Percentiles rank a stretch among this genome's conserved stretches.
phyloP scores from a whole-genome alignment of 176 grass and related monocot genomes.

The Bolboschoenus planiculmis region DNA sequence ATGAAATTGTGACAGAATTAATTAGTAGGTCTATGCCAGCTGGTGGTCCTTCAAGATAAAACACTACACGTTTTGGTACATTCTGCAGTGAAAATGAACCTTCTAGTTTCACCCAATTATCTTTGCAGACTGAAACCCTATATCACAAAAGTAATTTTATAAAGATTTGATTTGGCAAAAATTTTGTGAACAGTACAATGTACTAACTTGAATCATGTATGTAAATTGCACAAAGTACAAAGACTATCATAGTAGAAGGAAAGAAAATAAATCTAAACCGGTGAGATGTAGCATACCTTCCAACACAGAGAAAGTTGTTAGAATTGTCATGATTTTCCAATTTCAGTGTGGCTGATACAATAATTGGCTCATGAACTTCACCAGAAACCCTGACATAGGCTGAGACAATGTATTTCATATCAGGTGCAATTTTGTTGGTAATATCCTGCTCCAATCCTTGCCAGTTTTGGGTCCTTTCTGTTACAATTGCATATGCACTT shows the following conservation, averaged over 20 bases:
- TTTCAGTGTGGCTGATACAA: conserved; percentile 62
- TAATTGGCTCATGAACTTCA: conserved; percentile 38
- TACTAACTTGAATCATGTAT: neutral
- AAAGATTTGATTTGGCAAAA: neutral
- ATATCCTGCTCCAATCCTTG: conserved; percentile 90
- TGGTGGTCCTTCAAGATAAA: conserved; percentile 88
- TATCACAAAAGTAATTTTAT: conserved; percentile 1
- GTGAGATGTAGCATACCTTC: conserved; percentile 42
- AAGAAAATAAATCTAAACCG: conserved; percentile 16
- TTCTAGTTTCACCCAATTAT: conserved; percentile 82
- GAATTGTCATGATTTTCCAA: conserved; percentile 52
- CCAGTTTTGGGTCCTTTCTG: conserved; percentile 62
- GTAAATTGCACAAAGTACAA: neutral
- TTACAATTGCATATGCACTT: conserved; percentile 68
- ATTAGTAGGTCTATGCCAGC: conserved; percentile 64
- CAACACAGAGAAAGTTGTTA: conserved; percentile 42
- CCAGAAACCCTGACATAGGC: conserved; percentile 63
- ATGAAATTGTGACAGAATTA: conserved; percentile 57
- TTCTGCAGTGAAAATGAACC: conserved; percentile 67
- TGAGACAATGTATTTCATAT: conserved; percentile 54
- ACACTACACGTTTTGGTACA: conserved; percentile 69
- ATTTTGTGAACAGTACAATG: neutral
- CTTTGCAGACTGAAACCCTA: conserved; percentile 47
- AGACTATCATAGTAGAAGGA: conserved; percentile 6
- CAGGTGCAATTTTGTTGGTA: conserved; percentile 42